phyloP scores from a whole-genome alignment of 2,329 filamentous ascomycete species.

The Aspergillus oerlinghausenensis region DNA sequence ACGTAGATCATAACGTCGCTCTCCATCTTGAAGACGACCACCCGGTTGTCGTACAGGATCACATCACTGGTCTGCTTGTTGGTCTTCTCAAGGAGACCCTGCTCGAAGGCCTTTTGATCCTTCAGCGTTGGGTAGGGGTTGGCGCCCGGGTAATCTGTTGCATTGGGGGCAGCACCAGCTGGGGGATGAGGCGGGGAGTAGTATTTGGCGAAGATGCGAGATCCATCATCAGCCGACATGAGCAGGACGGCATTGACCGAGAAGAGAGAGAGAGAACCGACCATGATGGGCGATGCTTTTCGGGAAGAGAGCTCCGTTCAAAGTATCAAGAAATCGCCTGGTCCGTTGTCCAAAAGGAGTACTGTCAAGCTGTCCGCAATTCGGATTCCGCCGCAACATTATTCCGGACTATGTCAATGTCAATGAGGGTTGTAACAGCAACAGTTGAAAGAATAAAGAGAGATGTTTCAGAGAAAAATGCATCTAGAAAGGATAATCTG shows the following conservation, averaged over 20 bases:
- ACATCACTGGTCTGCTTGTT: constrained; percentile 94
- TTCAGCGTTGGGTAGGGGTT: constrained; percentile 86
- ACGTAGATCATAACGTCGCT: constrained; percentile 96
- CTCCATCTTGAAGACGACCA: constrained; percentile 97
- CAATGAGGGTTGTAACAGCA: background rate
- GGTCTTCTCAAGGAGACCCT: constrained; percentile 91
- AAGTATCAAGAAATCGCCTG: background rate
- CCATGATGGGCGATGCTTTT: constrained; percentile 50
- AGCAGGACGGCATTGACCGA: constrained; percentile 73
- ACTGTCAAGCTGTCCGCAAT: constrained; percentile 22
- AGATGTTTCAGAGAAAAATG: background rate
- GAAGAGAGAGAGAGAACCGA: constrained; percentile 70
- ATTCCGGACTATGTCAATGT: constrained; percentile 16
- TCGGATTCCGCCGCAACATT: constrained; percentile 19
- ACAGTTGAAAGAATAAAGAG: constrained; percentile 1
- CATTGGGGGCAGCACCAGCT: constrained; percentile 53
- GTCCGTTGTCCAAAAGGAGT: constrained; percentile 3
- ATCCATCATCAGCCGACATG: constrained; percentile 80
- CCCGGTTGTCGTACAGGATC: constrained; percentile 92
- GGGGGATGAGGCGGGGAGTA: constrained; percentile 68
- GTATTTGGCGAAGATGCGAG: constrained; percentile 91
- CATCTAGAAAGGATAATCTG: background rate
- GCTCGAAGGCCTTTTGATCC: constrained; percentile 94
- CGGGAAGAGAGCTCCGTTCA: constrained; percentile 5
- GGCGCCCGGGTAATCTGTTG: constrained; percentile 56